Evolutionary conservation across 2,329 filamentous ascomycete genomes (phyloP), one percentile per base, ranked within the genome.

Genomic region (Ophiostoma fasciatum): DNA sequence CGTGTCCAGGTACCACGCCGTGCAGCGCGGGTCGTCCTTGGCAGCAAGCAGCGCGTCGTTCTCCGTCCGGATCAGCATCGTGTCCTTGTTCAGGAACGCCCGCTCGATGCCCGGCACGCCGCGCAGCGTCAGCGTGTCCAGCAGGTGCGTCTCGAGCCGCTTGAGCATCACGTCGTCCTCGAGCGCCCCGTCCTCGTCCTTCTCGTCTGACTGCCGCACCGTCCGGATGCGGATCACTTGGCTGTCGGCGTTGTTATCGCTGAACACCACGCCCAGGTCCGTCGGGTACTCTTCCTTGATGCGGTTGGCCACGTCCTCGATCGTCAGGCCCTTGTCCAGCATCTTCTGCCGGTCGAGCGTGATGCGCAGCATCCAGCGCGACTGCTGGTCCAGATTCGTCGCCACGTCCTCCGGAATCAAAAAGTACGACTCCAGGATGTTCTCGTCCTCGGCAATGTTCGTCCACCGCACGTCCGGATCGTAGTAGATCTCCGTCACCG

Each of bases 371-470:
- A 98, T 63, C 92, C 92, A 98, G 55, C 85, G 82, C 8, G 90
- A 96, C 57, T 96, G 88, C 41, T 73, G 72, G 28, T 82, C 76
- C 38, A 68, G 58, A 2, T 64, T 61, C 38, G 71, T 66, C 20
- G 67, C 63, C 15, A 60, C 63, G 28, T 92, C 83, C 45, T 93
- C 85, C 0, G 84, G 83, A 52, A 96, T 82, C 54, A 96, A 75
- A 61, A 88, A 96, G 65, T 94, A 94, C 0, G 88, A 93, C 48
- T 94, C 85, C 7, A 98, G 82, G 73, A 96, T 92, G 51, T 96
- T 90, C 42, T 71, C 60, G 64, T 98, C 90, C 38, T 82, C 82
- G 25, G 80, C 71, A 48, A 98, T 93, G 45, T 77, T 81, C 0
- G 92, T 98, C 21, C 72, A 67, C 48, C 82, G 74, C 41, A 94